Base-by-base conservation (phyloP, 495 filamentous ascomycete genomes). In the Aspergillus bridgeri region DNA sequence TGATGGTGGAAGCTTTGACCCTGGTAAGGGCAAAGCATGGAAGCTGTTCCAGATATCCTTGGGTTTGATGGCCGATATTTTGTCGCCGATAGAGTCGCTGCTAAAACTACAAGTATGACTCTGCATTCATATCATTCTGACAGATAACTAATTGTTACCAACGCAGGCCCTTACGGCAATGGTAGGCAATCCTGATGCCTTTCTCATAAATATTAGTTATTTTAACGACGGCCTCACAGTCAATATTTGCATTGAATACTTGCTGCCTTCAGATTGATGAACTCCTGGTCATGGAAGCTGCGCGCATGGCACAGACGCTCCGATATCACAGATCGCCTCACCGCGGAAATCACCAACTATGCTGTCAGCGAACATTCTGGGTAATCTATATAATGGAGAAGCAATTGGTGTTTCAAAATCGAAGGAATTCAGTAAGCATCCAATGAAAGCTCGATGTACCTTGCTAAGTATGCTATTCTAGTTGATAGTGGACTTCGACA, bases 371-470 rank as follows among this genome's bases (percentile, higher is more conserved):
- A 53, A 65, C 62, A 15, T 73, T 76, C 49, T 76, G 73, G 73
- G 65, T 71, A 19, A 62, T 74, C 11, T 76, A 76, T 45, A 57
- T 58, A 6, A 44, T 74, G 47, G 73, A 74, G 59, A 73, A 72
- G 58, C 60, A 64, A 56, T 29, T 57, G 20, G 68, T 53, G 44
- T 75, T 71, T 46, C 61, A 57, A 42, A 62, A 61, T 29, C 64
- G 68, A 4, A 64, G 58, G 22, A 66, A 60, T 29, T 75, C 72
- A 5, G 71, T 75, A 60, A 44, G 70, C 53, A n/a, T 9, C 5
- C 7, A 15, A 22, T 25, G 33, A 4, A 38, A 3, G 3, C 25
- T 27, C 25, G 25, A 27, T 7, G 25, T 27, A 4, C 25, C 4
- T 22, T 58, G 17, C 24, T 19, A 29, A n/a, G 42, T 47, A 3